Base-by-base conservation (phyloP, 2,329 filamentous ascomycete genomes). In the Xylariales sp. region DNA sequence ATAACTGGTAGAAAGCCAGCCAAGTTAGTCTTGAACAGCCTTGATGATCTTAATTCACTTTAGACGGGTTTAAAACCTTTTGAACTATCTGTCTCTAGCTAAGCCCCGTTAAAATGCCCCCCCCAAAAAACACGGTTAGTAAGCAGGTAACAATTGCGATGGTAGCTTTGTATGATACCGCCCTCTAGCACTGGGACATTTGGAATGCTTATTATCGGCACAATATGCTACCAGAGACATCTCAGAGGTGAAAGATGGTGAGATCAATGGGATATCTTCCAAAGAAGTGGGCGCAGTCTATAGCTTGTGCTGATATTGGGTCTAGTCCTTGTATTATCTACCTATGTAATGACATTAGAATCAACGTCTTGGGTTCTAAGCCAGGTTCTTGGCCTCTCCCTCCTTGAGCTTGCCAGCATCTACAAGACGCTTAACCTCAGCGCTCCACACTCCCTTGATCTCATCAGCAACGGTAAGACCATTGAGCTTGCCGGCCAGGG, bases 341-440 rank as follows among this genome's bases (percentile, higher is more conserved):
- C 23, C 23, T 23, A 23, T 23, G 23, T 23, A 23, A 23, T 23
- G 12, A 34, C 12, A 50, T 49, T 56, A 39, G 9, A 50, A 39
- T 36, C 49, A 23, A 28, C 12, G 1, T 16, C 32, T 6, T 41
- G 8, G 18, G 6, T 14, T 48, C 46, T 65, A 72, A 58, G 43
- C 70, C 23, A 72, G 14, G 18, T 30, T 68, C 86, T 96, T 97
- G 74, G 88, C 83, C 71, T 97, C 95, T 49, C 89, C 91, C 23
- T 91, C 92, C 85, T 95, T 94, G 67, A 96, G 83, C 87, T 97
- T 97, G 73, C 94, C 94, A 72, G 91, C 92, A 55, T 82, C 89
- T 68, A 96, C 86, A 43, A 98, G 87, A 71, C 91, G 87, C 85
- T 91, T 89, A 63, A 91, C 89, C 85, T 97, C 93, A 52, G 85